These are phyloP conservation scores for Agaricus sinodeliciosus DNA, from an alignment of 768 basidiomycete species.

Conservation along the genomic window DNA sequence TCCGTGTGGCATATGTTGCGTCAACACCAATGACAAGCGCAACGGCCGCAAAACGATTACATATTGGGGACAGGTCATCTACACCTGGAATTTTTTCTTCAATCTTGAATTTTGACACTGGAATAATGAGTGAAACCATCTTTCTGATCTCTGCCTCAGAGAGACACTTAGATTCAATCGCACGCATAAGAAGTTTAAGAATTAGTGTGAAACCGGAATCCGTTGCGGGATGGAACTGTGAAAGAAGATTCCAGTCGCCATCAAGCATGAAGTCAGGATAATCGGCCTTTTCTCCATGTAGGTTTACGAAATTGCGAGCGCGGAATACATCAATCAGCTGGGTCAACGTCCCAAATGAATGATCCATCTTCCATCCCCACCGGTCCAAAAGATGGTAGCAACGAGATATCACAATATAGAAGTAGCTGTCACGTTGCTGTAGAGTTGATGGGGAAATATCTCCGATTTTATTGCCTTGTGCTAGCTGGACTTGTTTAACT, in stretches of 20 bases:
- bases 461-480: background rate
- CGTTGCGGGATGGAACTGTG: background rate
- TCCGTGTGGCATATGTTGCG: conserved; percentile 1
- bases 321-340: conserved; percentile 10
- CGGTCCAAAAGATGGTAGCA: conserved; percentile 7
- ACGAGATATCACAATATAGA: conserved; percentile 3
- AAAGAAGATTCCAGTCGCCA: conserved; percentile 3
- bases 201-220: conserved; percentile 8
- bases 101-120: conserved; percentile 6
- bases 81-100: conserved; percentile 4
- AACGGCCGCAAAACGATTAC: conserved; percentile 9
- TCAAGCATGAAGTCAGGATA: conserved; percentile 10
- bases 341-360: conserved; percentile 3
- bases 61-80: conserved; percentile 9
- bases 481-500: conserved; percentile 4
- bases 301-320: conserved; percentile 9
- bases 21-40: conserved; percentile 5
- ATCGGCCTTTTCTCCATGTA: conserved; percentile 6
- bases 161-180: conserved; percentile 1
- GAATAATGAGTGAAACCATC: conserved; percentile 10
- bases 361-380: conserved; percentile 8
- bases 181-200: conserved; percentile 7
- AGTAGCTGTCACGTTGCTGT: conserved; percentile 5
- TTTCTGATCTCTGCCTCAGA: conserved; percentile 6
- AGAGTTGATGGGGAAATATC: background rate